phyloP scores from a whole-genome alignment of 1,139 yeast genomes.

The Geotrichum carabidarum region DNA sequence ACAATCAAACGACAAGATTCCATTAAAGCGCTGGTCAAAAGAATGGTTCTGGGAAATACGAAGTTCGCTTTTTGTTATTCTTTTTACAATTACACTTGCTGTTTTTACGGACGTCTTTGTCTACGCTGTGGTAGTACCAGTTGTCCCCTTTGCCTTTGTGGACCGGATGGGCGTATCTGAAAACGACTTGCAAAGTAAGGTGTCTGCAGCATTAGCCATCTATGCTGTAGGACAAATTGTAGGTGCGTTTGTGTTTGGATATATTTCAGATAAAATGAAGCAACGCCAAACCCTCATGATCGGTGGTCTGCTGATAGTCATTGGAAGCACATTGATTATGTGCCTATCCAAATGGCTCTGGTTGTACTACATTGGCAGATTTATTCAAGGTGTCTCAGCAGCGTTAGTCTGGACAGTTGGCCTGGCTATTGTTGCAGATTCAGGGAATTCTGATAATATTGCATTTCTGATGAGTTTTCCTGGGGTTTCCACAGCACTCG shows the following conservation, averaged over 20 bases:
- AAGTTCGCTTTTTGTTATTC: conserved; percentile 29
- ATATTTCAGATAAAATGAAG: conserved; percentile 30
- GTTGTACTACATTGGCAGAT: conserved; percentile 34
- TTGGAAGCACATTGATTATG: conserved; percentile 34
- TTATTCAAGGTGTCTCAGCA: conserved; percentile 38
- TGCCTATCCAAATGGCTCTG: conserved; percentile 30
- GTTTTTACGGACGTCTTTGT: conserved; percentile 36
- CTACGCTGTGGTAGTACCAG: conserved; percentile 36
- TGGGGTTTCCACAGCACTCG: conserved; percentile 35
- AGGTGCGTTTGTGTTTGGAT: conserved; percentile 34
- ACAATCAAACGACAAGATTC: background rate
- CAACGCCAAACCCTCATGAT: conserved; percentile 33
- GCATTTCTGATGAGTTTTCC: conserved; percentile 35
- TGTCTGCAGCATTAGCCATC: conserved; percentile 34
- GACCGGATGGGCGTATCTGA: conserved; percentile 30
- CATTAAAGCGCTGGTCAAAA: conserved; percentile 3
- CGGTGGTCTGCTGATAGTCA: conserved; percentile 32
- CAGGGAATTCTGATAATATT: conserved; percentile 27
- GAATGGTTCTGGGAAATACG: conserved; percentile 30
- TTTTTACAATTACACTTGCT: conserved; percentile 33
- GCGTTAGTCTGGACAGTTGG: conserved; percentile 40
- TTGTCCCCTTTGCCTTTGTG: conserved; percentile 36
- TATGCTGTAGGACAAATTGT: conserved; percentile 38
- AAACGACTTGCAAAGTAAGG: conserved; percentile 30
- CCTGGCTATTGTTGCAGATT: conserved; percentile 36